phyloP scores from a whole-genome alignment of 768 basidiomycete genomes.

The Holtermanniella nyarrowii region DNA sequence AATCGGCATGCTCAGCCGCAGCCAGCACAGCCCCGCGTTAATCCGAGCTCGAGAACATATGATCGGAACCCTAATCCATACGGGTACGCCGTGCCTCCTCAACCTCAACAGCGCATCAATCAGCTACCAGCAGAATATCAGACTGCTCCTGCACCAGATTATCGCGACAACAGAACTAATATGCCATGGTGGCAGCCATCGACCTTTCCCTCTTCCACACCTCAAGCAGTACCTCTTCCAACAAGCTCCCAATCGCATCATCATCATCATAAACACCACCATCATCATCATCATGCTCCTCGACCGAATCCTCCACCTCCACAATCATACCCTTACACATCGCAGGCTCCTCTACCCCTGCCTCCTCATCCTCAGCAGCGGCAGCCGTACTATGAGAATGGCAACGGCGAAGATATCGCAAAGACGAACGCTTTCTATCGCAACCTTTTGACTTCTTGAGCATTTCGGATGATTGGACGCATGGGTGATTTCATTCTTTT shows the following conservation, averaged over 20 bases:
- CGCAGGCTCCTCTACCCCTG: too few species aligned
- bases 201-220: background rate
- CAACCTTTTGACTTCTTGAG: too few species aligned
- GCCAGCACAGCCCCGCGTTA: background rate
- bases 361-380: too few species aligned
- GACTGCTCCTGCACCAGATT: background rate
- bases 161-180: too few species aligned
- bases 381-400: too few species aligned
- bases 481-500: too few species aligned
- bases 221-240: background rate
- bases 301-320: background rate
- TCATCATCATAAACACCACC: background rate
- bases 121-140: background rate
- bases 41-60: background rate
- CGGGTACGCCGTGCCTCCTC: background rate
- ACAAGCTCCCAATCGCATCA: background rate
- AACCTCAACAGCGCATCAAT: slow-evolving; percentile 1
- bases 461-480: too few species aligned
- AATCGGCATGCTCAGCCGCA: background rate
- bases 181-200: too few species aligned
- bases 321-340: too few species aligned
- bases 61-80: background rate
- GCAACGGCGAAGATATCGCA: too few species aligned
- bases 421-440: too few species aligned
- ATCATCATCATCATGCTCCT: background rate